These are phyloP conservation scores for Serendipita sp. DNA, from an alignment of 768 basidiomycete genomes.

Conservation along the genomic window DNA sequence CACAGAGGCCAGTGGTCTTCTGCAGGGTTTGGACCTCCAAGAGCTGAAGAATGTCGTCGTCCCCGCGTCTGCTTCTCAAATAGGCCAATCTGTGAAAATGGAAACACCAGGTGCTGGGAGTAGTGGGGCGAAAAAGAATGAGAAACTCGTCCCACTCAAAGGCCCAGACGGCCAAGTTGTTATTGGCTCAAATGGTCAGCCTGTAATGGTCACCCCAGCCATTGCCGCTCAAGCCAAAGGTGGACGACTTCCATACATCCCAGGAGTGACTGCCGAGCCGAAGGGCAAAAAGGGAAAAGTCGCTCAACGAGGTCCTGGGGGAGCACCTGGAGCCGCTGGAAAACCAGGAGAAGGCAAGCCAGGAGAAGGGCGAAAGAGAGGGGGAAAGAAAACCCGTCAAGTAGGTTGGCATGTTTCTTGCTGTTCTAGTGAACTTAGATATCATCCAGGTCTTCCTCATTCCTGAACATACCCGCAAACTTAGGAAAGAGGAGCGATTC, in stretches of 20 bases:
- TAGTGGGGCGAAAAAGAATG: constrained; percentile 10
- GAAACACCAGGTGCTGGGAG: background rate
- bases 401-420: background rate
- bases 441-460: constrained; percentile 44
- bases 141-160: constrained; percentile 12
- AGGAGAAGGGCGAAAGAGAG: constrained; percentile 43
- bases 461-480: constrained; percentile 57
- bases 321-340: constrained; percentile 4
- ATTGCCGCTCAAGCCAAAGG: constrained; percentile 17
- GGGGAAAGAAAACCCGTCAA: constrained; percentile 67
- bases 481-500: constrained; percentile 71
- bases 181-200: constrained; percentile 53
- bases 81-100: background rate
- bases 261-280: constrained; percentile 15
- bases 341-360: constrained; percentile 9
- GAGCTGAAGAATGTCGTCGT: constrained; percentile 4
- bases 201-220: constrained; percentile 70
- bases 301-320: background rate
- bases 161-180: constrained; percentile 76
- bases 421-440: background rate
- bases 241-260: constrained; percentile 9
- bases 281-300: constrained; percentile 27
- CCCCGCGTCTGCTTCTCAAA: background rate
- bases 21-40: background rate
- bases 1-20: background rate